Conservation (phyloP, 331 rosid genomes). For the Quercus phellos region DNA sequence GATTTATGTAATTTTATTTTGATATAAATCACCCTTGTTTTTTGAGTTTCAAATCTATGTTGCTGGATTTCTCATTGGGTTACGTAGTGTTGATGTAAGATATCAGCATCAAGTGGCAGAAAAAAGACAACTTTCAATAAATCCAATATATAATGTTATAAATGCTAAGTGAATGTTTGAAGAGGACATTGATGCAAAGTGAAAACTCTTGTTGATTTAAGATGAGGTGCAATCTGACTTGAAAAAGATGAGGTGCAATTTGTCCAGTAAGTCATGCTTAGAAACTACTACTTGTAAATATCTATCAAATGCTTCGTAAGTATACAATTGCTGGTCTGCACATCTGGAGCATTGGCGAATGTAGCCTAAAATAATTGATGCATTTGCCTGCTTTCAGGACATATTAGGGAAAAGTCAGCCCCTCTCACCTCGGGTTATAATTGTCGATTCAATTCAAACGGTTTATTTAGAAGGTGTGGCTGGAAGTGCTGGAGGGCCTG, state of each 20-base stretch:
- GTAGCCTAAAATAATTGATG: not conserved
- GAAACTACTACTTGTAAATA: not conserved
- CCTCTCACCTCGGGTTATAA: conserved; percentile 63
- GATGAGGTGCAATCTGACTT: too few relatives aligned
- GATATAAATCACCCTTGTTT: not conserved
- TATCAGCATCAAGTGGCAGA: not conserved
- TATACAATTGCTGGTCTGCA: not conserved
- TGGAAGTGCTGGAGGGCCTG: conserved; percentile 76
- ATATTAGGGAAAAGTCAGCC: conserved; percentile 57
- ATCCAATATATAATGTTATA: not conserved
- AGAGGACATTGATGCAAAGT: not conserved
- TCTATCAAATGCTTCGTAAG: not conserved
- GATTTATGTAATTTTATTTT: not conserved
- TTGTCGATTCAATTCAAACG: conserved; percentile 91
- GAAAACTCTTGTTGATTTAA: not conserved
- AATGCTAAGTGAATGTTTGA: not conserved
- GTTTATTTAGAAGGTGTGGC: conserved; percentile 58
- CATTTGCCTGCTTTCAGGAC: conserved; percentile 53
- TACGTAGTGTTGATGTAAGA: not conserved
- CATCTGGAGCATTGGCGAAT: not conserved
- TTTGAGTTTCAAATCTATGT: not conserved
- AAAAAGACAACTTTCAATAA: not conserved
- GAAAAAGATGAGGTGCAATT: too few relatives aligned
- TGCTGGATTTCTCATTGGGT: not conserved
- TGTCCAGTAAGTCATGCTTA: not conserved